Evolutionary conservation across 768 basidiomycete species (phyloP).

Genomic region (Boletus bicolor): DNA sequence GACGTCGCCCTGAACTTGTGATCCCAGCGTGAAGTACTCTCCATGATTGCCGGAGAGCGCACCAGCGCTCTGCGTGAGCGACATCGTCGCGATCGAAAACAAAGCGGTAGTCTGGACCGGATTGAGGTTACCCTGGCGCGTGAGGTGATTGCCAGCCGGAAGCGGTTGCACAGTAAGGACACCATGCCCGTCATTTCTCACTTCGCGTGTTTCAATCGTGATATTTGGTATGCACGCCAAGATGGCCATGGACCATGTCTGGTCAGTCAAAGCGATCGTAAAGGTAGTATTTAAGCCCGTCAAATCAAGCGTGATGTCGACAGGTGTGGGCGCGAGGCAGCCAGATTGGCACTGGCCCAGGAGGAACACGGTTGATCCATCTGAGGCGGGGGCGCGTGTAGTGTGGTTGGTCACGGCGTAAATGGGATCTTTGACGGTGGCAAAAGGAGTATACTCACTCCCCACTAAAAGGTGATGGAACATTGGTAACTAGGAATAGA

Average conservation of each 20-base stretch:
- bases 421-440: constrained; percentile 8
- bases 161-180: constrained; percentile 18
- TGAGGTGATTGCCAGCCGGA: constrained; percentile 6
- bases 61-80: constrained; percentile 4
- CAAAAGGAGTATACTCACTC: not conserved
- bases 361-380: constrained; percentile 24
- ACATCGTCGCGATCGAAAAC: constrained; percentile 20
- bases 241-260: constrained; percentile 23
- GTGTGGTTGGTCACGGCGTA: constrained; percentile 19
- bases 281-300: constrained; percentile 10
- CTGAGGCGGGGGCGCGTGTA: constrained; percentile 12
- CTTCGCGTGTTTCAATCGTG: constrained; percentile 27
- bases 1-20: constrained; percentile 17
- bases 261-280: constrained; percentile 10
- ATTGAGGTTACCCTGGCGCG: constrained; percentile 24
- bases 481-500: not conserved
- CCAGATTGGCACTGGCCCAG: constrained; percentile 22
- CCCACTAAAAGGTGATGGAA: not conserved
- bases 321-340: not conserved
- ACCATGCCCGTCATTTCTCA: constrained; percentile 20
- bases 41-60: not conserved
- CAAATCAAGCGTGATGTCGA: constrained; percentile 13
- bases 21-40: constrained; percentile 5
- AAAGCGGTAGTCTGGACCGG: constrained; percentile 22
- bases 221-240: constrained; percentile 22